Conservation (phyloP, 495 filamentous ascomycete species). For the Trichocladium uniseriatum region DNA sequence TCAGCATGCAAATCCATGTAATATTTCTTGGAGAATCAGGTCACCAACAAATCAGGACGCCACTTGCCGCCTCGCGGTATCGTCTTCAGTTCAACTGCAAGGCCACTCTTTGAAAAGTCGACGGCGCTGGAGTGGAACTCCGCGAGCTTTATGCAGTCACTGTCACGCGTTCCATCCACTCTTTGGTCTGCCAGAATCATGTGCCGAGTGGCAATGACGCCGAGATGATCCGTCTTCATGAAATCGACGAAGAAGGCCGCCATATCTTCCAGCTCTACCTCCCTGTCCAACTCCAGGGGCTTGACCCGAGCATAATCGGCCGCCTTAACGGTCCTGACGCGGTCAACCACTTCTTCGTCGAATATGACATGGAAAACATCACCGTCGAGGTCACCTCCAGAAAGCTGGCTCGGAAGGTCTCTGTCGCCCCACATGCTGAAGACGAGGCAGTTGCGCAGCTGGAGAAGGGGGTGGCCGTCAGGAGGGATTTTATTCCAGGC, state of each 20-base stretch:
- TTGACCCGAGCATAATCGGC: constrained; percentile 56
- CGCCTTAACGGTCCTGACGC: constrained; percentile 33
- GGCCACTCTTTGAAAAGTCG: constrained; percentile 75
- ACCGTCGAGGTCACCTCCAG: constrained; percentile 77
- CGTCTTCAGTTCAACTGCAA: constrained; percentile 44
- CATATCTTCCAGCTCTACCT: constrained; percentile 53
- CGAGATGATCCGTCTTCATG: constrained; percentile 67
- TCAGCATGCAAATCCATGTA: constrained; percentile 1
- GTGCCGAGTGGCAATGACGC: constrained; percentile 58
- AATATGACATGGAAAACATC: constrained; percentile 70
- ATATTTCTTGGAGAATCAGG: constrained; percentile 21
- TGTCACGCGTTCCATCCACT: constrained; percentile 44
- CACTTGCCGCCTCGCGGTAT: constrained; percentile 17
- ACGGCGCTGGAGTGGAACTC: constrained; percentile 67
- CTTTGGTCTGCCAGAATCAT: constrained; percentile 57
- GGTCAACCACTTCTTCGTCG: constrained; percentile 41
- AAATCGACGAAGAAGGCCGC: constrained; percentile 70
- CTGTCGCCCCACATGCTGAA: constrained; percentile 61
- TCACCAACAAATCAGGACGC: constrained; percentile 34
- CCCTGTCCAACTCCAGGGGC: constrained; percentile 46
- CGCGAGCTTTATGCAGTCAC: constrained; percentile 53
- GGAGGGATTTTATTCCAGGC: constrained; percentile 47
- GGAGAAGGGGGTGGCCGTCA: constrained; percentile 45
- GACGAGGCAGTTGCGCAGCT: constrained; percentile 62
- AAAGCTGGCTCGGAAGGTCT: constrained; percentile 66